A percentile compares a stretch with the other conserved stretches of the same genome.
phyloP scores from a whole-genome alignment of 2,329 filamentous ascomycete species.

The Sporothrix globosa region DNA sequence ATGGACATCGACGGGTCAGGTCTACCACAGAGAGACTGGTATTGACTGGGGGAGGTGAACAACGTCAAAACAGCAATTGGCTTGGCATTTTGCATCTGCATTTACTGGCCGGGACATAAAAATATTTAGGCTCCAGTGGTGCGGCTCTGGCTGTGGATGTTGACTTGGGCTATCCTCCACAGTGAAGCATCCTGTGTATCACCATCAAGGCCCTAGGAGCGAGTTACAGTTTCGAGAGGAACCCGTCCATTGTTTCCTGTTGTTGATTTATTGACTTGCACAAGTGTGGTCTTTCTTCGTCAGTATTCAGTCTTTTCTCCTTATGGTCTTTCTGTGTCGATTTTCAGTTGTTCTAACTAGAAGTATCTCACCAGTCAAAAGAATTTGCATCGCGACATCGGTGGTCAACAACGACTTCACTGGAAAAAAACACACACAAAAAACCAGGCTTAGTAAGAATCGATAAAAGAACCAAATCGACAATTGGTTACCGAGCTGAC shows the following conservation, averaged over 20 bases:
- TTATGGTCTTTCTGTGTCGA: not conserved
- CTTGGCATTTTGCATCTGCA: slow-evolving; percentile 17
- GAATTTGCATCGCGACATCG: not conserved
- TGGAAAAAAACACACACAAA: not conserved
- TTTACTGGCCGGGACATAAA: not conserved
- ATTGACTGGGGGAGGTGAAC: not conserved
- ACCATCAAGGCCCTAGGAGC: not conserved
- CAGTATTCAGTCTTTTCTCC: too few species aligned
- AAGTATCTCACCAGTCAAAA: not conserved
- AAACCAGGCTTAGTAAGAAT: too few species aligned
- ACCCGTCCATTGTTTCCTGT: not conserved
- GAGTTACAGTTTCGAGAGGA: not conserved
- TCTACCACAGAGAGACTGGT: not conserved
- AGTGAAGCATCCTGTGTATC: slow-evolving; percentile 25
- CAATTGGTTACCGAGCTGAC: not conserved
- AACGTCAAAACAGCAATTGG: not conserved
- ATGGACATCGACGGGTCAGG: too few species aligned
- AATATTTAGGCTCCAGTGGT: not conserved
- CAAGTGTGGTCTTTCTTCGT: not conserved
- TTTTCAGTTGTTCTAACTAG: not conserved
- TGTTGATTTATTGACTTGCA: not conserved
- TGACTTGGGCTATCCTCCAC: not conserved
- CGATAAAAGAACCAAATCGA: not conserved
- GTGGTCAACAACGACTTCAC: not conserved
- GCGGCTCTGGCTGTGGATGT: not conserved